Percentiles rank a stretch among this genome's conserved stretches.
Conservation (phyloP, 2,329 filamentous ascomycete species). For the Sporothrix pseudoabietina region DNA sequence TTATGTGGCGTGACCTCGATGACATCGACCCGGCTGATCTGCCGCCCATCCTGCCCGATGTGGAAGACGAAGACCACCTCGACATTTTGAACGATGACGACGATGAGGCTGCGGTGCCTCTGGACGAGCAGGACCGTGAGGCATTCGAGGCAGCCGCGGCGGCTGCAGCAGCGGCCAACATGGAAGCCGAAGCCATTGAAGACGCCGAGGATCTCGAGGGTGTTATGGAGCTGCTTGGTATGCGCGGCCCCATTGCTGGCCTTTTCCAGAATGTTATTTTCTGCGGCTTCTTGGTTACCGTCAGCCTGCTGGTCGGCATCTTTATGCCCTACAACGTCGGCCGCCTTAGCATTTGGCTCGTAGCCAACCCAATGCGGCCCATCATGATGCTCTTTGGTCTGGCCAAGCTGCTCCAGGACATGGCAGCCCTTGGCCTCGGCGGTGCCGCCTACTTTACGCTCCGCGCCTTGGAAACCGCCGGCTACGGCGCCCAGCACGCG, state of each 20-base stretch:
- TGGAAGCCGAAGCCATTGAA: slow-evolving; percentile 76
- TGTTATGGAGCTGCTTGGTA: slow-evolving; percentile 91
- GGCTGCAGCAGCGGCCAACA: slow-evolving; percentile 64
- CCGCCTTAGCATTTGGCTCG: slow-evolving; percentile 75
- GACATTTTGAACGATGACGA: slow-evolving; percentile 41
- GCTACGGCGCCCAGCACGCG: slow-evolving; percentile 44
- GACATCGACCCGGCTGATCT: slow-evolving; percentile 56
- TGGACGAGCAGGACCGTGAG: slow-evolving; percentile 56
- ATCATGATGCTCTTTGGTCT: slow-evolving; percentile 70
- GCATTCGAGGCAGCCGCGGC: slow-evolving; percentile 66
- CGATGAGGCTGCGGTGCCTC: slow-evolving; percentile 40
- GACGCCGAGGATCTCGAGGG: slow-evolving; percentile 95
- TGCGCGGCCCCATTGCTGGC: slow-evolving; percentile 88
- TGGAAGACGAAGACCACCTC: slow-evolving; percentile 24
- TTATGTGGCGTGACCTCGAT: slow-evolving; percentile 64
- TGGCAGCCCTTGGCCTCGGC: slow-evolving; percentile 66
- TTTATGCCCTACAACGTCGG: slow-evolving; percentile 93
- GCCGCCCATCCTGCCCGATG: slow-evolving; percentile 47
- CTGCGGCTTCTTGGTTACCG: slow-evolving; percentile 83
- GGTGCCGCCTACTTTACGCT: slow-evolving; percentile 48
- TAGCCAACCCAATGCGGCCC: slow-evolving; percentile 78
- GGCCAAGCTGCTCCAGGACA: slow-evolving; percentile 79
- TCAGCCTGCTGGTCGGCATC: slow-evolving; percentile 81
- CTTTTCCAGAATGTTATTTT: slow-evolving; percentile 95
- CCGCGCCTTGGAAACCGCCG: slow-evolving; percentile 40